Evolutionary conservation across 345 rosid species (phyloP).

Genomic region (Erucastrum elatum): DNA sequence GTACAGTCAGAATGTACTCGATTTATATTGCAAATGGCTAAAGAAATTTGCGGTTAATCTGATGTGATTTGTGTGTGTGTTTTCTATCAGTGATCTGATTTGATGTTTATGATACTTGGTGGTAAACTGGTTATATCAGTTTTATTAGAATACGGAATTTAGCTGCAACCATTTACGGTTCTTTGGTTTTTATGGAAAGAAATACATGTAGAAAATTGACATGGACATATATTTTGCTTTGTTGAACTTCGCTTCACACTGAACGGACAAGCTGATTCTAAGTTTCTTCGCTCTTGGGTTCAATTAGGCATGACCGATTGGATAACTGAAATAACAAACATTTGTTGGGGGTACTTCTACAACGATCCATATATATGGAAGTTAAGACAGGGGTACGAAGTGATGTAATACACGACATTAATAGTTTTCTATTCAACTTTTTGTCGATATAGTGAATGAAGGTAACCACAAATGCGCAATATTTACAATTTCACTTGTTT

Average conservation of each 20-base stretch:
- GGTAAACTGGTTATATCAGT: background rate
- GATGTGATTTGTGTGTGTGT: too few relatives aligned
- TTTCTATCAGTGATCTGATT: too few relatives aligned
- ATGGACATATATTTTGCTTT: too few relatives aligned
- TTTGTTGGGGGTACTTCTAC: background rate
- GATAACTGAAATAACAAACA: background rate
- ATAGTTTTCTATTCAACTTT: background rate
- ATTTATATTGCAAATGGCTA: background rate
- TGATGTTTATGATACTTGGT: background rate
- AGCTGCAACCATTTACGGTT: background rate
- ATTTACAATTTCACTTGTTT: background rate
- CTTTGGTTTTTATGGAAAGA: background rate
- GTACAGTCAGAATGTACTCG: background rate
- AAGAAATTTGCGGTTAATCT: background rate
- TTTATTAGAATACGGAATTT: background rate
- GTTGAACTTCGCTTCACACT: too few relatives aligned
- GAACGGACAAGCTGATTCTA: background rate
- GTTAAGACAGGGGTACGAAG: background rate
- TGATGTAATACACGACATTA: background rate
- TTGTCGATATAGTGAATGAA: background rate
- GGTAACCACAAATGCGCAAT: background rate
- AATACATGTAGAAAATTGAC: too few relatives aligned
- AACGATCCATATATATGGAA: background rate
- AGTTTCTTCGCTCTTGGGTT: background rate
- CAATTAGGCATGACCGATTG: background rate